phyloP scores from a whole-genome alignment of 331 rosid species.

The Malus hybrid region DNA sequence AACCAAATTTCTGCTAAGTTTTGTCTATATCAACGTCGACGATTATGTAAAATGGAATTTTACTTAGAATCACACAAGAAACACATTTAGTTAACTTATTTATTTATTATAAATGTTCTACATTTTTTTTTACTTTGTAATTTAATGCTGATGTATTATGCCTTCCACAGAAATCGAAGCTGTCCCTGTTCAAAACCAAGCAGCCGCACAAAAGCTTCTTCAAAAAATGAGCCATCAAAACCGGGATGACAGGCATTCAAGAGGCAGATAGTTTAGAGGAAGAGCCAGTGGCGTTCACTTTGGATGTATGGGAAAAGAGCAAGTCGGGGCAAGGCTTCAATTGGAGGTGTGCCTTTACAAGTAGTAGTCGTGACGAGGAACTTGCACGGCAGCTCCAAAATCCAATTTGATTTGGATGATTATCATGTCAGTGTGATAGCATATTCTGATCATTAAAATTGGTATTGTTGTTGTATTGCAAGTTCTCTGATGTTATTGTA shows the following conservation, averaged over 20 bases:
- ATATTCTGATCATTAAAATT: not conserved
- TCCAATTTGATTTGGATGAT: conserved; percentile 45
- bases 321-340: conserved; percentile 37
- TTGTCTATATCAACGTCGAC: not conserved
- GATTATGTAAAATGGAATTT: not conserved
- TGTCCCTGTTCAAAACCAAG: conserved; percentile 83
- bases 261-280: conserved; percentile 45
- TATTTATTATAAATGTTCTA: not conserved
- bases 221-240: conserved; percentile 57
- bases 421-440: not conserved
- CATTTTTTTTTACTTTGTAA: not conserved
- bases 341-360: conserved; percentile 8
- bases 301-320: conserved; percentile 63
- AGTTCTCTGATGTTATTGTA: not conserved
- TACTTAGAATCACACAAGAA: not conserved
- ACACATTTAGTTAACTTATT: not conserved
- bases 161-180: conserved; percentile 51
- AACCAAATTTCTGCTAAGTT: not conserved
- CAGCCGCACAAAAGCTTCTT: conserved; percentile 87
- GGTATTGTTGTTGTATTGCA: not conserved
- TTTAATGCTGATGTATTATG: conserved; percentile 8
- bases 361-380: conserved; percentile 44
- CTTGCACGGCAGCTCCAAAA: conserved; percentile 82
- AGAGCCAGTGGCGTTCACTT: conserved; percentile 48
- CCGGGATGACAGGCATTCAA: conserved; percentile 25